Evolutionary conservation across 2,329 filamentous ascomycete species (phyloP).

Genomic region (Neospermospora avenae): DNA sequence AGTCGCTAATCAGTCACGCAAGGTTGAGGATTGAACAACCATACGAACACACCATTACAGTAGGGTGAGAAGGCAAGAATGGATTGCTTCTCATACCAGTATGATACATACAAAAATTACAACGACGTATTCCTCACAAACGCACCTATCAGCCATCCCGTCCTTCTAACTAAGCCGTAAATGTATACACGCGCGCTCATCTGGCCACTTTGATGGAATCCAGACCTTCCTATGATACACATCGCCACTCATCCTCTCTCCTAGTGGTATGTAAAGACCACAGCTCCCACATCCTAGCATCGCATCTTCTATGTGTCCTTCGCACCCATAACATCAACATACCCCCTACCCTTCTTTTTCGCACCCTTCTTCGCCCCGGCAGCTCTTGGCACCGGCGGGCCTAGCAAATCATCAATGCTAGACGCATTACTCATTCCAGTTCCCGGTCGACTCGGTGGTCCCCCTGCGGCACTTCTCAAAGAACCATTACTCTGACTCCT

Average conservation of each 20-base stretch:
- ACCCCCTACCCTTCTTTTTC: constrained; percentile 78
- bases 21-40: no score
- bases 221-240: neutral
- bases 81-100: no score
- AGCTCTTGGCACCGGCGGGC: constrained; percentile 64
- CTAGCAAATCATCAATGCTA: constrained; percentile 89
- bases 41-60: no score
- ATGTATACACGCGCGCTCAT: neutral
- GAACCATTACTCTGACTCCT: constrained; percentile 28
- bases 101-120: neutral
- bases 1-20: no score
- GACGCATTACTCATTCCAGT: constrained; percentile 90
- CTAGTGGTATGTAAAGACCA: no score
- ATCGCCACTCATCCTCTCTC: neutral
- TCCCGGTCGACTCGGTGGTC: constrained; percentile 52
- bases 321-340: constrained; percentile 87
- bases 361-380: constrained; percentile 57
- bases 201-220: neutral
- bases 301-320: constrained; percentile 15
- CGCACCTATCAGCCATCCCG: neutral
- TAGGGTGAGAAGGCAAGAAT: no score
- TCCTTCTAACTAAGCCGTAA: neutral
- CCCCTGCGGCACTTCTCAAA: constrained; percentile 5
- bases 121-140: neutral
- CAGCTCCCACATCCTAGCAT: neutral